Base-by-base conservation (phyloP, 1,139 yeast genomes). In the Saccharomycopsis crataegensis region DNA sequence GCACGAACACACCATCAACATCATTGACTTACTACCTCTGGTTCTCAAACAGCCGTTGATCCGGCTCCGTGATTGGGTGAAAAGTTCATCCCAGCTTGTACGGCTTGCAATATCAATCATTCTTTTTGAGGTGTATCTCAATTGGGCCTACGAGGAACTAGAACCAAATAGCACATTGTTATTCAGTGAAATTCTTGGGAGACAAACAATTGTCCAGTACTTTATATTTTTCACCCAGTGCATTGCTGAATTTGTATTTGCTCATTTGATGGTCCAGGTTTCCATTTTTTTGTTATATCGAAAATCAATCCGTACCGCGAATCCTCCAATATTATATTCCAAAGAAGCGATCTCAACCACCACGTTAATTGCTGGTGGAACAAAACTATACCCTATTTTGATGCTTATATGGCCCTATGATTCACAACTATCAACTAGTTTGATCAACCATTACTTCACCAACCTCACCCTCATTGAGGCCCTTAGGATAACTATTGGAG, bases 351-450 rank as follows among this genome's bases (percentile, higher is more conserved):
- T 91, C 33, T 74, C 90, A 0, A 76, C 83, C 4, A 85, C 96
- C 0, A 75, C 89, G 1, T 66, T 90, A 47, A 77, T 89, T 2
- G 82, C 97, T 0, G 82, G 88, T 46, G 80, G 89, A 0, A 82
- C 93, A 43, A 87, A 85, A 63, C 73, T 93, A 31, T 84, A 91
- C 59, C 99, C 99, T 0, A 86, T 94, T n/a, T 72, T 93, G 40
- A 91, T 91, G 91, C 74, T 93, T 42, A 91, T 94, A 41, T 93
- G 99, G 99, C 93, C 96, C 1, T 93, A 93, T 64, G 97, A 93
- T 63, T 78, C 87, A 7, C 76, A 86, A 0, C 74, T 84, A 7
- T 85, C 88, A 0, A 77, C 83, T 12, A 72, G 74, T 16, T 72
- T 83, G 14, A 83, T 86, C 34, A 79, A 79, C 55, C 70, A 80